Evolutionary conservation across 2,329 filamentous ascomycete genomes (phyloP), one percentile per base, ranked within the genome.

Genomic region (Colletotrichum lupini): DNA sequence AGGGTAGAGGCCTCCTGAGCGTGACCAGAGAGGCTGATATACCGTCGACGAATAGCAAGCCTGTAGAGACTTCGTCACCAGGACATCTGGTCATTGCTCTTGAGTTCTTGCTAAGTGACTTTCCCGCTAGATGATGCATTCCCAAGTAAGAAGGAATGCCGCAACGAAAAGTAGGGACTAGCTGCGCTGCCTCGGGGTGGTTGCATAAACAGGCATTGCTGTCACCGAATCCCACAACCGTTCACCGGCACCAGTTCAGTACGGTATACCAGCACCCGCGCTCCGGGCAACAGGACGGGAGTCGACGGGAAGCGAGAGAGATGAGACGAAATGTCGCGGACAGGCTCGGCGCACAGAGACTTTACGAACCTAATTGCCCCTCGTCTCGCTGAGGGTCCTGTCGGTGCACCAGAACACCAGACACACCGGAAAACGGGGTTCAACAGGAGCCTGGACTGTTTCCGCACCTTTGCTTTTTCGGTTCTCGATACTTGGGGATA

Each of bases 271-370:
- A 49, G 42, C 42, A 22, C 42, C 42, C 42, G 19, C 42, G 52
- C 59, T 12, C 66, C 42, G 67, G 64, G 70, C 60, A 42, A 35
- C 55, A 68, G 32, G 56, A 49, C 49, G 70, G 60, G 60, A 70
- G 56, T 60, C 16, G 55, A 70, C 70, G 67, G 70, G 55, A 70
- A 65, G 70, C 42, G 32, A 68, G 32, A 63, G 32, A 61, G 55
- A 73, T 73, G 59, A 70, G 70, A 73, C 66, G 70, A 73, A 72
- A 70, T 65, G 57, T 72, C 28, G 68, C 63, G 57, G 68, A 55
- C 67, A 59, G 42, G 62, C 46, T 64, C 63, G 67, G 60, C 46
- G 70, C 70, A 73, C 67, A 73, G 67, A 73, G 70, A 49, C 55
- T 42, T 28, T 60, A 46, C 59, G 61, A 73, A 70, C 70, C 56